Percentiles rank a stretch among this genome's conserved stretches.
Conservation (phyloP, 2,329 filamentous ascomycete genomes). For the Diaporthe humulicola region DNA sequence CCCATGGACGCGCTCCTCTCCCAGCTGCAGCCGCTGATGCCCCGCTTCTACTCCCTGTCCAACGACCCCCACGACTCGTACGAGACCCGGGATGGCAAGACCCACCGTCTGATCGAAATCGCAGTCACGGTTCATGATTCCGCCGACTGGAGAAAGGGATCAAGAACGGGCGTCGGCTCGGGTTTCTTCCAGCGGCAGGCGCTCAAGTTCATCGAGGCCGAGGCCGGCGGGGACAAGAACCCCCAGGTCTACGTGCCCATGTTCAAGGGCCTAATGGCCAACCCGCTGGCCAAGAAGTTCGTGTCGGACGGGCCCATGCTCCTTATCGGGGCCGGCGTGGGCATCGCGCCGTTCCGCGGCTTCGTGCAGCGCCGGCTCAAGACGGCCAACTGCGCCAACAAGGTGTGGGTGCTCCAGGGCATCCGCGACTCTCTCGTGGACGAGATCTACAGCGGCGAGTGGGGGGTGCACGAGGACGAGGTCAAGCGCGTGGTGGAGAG, state of each 20-base stretch:
- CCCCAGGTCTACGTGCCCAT: conserved; percentile 86
- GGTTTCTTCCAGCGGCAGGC: conserved; percentile 94
- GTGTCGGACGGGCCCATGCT: conserved; percentile 97
- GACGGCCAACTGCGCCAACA: conserved; percentile 96
- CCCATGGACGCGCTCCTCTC: conserved; percentile 86
- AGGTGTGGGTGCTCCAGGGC: conserved; percentile 96
- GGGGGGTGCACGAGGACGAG: conserved; percentile 91
- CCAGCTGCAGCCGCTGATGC: conserved; percentile 90
- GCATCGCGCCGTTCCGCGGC: conserved; percentile 96
- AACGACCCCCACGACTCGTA: conserved; percentile 90
- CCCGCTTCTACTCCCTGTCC: conserved; percentile 97
- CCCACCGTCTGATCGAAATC: conserved; percentile 89
- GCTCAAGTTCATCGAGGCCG: conserved; percentile 76
- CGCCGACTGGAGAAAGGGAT: conserved; percentile 79
- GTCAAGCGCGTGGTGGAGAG: conserved; percentile 87
- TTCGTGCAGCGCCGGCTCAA: conserved; percentile 95
- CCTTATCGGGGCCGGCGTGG: conserved; percentile 94
- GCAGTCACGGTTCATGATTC: conserved; percentile 96
- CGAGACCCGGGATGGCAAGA: conserved; percentile 75
- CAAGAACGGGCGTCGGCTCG: conserved; percentile 87
- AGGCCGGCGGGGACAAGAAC: conserved; percentile 68
- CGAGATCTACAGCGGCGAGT: conserved; percentile 96
- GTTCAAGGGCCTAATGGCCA: conserved; percentile 98
- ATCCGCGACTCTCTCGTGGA: conserved; percentile 95
- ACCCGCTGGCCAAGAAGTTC: conserved; percentile 93